phyloP scores from a whole-genome alignment of 148 eudicot genomes.

The Spergularia bocconei region DNA sequence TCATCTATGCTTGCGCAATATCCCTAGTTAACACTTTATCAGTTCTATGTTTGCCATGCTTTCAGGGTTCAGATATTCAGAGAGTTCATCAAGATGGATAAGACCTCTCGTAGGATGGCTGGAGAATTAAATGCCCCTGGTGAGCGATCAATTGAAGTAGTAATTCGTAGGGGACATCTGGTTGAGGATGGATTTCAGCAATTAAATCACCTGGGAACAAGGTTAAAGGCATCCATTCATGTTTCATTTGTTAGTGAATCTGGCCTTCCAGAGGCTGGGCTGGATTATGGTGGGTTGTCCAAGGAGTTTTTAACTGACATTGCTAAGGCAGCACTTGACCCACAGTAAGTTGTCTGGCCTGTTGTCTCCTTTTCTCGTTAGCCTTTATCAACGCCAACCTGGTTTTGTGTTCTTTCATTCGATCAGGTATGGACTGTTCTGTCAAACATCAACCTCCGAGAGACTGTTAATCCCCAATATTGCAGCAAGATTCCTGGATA shows the following conservation, averaged over 20 bases:
- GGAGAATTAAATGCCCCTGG: constrained; percentile 85
- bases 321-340: constrained; percentile 79
- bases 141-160: constrained; percentile 72
- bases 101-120: constrained; percentile 78
- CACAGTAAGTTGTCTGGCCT: constrained; percentile 55
- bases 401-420: constrained; percentile 24
- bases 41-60: constrained; percentile 15
- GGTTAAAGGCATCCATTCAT: constrained; percentile 77
- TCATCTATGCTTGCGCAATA: neutral
- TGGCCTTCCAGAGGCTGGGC: constrained; percentile 96
- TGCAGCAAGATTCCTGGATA: constrained; percentile 74
- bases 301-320: constrained; percentile 95
- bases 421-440: constrained; percentile 83
- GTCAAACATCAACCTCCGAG: constrained; percentile 88
- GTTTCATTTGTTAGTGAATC: constrained; percentile 95
- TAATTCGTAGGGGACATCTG: constrained; percentile 84
- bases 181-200: constrained; percentile 93
- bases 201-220: constrained; percentile 72
- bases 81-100: constrained; percentile 94
- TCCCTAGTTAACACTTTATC: neutral
- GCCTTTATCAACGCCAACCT: neutral
- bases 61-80: constrained; percentile 93
- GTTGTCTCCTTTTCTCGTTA: neutral
- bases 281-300: constrained; percentile 94
- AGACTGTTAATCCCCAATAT: constrained; percentile 83